A percentile compares a stretch with the other conserved stretches of the same genome.
These are phyloP conservation scores for Torulaspora quercuum DNA, from an alignment of 805 yeast species.

Conservation along the genomic window DNA sequence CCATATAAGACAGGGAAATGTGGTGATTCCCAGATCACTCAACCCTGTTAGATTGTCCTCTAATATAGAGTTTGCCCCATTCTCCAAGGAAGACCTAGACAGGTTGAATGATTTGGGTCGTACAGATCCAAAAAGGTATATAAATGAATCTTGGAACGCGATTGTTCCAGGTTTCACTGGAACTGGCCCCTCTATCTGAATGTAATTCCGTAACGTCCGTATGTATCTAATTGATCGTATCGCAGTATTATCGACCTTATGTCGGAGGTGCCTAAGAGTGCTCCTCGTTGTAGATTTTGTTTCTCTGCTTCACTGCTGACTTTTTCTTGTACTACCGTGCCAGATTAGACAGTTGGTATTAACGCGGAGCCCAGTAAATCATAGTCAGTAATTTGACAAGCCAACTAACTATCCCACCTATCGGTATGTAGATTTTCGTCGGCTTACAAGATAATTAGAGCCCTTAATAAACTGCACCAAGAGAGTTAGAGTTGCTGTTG, in stretches of 20 bases:
- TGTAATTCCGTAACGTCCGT: neutral
- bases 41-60: conserved; percentile 57
- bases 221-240: neutral
- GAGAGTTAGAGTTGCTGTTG: too few relatives aligned
- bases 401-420: too few relatives aligned
- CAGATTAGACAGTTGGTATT: too few relatives aligned
- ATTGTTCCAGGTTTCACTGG: conserved; percentile 35
- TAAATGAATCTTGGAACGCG: conserved; percentile 29
- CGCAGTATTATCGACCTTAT: neutral
- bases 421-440: too few relatives aligned
- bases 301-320: too few relatives aligned
- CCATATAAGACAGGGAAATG: conserved; percentile 58
- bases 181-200: conserved; percentile 11
- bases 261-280: too few relatives aligned
- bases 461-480: too few relatives aligned
- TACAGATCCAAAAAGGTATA: conserved; percentile 34
- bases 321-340: too few relatives aligned
- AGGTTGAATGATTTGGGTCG: conserved; percentile 36
- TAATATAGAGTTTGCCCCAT: conserved; percentile 40
- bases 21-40: conserved; percentile 66
- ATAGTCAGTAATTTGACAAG: too few relatives aligned
- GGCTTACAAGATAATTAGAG: too few relatives aligned
- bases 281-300: too few relatives aligned
- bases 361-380: too few relatives aligned
- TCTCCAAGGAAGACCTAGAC: conserved; percentile 44